Conservation (phyloP, 805 yeast genomes). For the Starmerella vaccinii region DNA sequence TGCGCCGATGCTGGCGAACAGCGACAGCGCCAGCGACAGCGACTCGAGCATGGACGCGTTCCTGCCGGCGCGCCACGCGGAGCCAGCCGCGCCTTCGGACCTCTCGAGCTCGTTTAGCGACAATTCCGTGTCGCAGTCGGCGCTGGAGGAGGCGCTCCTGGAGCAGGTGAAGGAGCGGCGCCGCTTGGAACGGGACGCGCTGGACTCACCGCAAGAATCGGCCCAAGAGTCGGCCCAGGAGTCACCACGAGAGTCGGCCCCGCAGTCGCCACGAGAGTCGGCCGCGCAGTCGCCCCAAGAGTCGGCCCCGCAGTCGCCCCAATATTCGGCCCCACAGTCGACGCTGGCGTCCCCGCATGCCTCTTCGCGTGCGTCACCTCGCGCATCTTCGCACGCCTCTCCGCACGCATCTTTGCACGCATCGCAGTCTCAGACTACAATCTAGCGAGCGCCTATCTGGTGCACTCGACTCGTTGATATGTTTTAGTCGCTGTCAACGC, state of each 20-base stretch:
- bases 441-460: too few relatives aligned
- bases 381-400: too few relatives aligned
- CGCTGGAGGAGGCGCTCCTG: constrained; percentile 31
- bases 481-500: too few relatives aligned
- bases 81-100: not conserved
- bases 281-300: too few relatives aligned
- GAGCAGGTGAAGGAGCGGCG: constrained; percentile 12
- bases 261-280: too few relatives aligned
- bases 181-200: not conserved
- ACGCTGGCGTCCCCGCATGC: not conserved
- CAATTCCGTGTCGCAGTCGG: constrained; percentile 29
- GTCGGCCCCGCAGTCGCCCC: too few relatives aligned
- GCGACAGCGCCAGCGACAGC: constrained; percentile 12
- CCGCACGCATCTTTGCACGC: too few relatives aligned
- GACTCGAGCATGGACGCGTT: constrained; percentile 17
- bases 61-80: constrained; percentile 3
- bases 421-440: too few relatives aligned
- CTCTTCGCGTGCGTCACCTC: too few relatives aligned
- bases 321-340: too few relatives aligned
- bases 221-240: not conserved
- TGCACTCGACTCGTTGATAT: too few relatives aligned
- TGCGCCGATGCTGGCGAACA: not conserved
- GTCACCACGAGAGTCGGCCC: too few relatives aligned
- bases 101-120: constrained; percentile 18
- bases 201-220: not conserved